phyloP scores from a whole-genome alignment of 2,329 filamentous ascomycete genomes.

The Monosporascus sp. region DNA sequence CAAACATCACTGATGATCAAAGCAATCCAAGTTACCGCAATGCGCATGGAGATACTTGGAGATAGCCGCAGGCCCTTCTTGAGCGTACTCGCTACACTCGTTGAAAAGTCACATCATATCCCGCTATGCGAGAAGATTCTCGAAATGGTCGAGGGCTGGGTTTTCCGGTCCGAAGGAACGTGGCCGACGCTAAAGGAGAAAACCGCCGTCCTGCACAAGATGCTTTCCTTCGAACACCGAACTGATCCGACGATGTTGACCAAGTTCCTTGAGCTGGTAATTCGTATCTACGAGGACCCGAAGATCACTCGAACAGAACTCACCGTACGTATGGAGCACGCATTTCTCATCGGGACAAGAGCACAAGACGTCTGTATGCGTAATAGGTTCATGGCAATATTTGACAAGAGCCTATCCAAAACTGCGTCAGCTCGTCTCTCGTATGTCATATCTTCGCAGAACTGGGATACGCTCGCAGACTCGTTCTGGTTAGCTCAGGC shows the following conservation, averaged over 20 bases:
- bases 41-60: conserved; percentile 86
- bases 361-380: conserved; percentile 95
- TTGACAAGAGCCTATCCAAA: conserved; percentile 90
- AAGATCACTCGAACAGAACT: conserved; percentile 93
- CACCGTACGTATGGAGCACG: conserved; percentile 95
- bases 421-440: conserved; percentile 82
- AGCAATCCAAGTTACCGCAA: conserved; percentile 85
- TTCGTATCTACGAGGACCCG: conserved; percentile 95
- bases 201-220: conserved; percentile 97
- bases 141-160: conserved; percentile 90
- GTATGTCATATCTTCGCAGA: conserved; percentile 86
- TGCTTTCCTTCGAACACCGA: conserved; percentile 90
- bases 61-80: conserved; percentile 91
- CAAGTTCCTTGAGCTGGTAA: conserved; percentile 92
- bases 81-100: conserved; percentile 87
- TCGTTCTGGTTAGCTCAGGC: conserved; percentile 97
- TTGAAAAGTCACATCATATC: conserved; percentile 88
- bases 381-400: conserved; percentile 93
- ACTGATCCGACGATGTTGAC: conserved; percentile 78
- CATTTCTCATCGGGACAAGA: conserved; percentile 91
- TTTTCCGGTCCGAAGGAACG: conserved; percentile 90
- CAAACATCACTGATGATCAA: conserved; percentile 90
- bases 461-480: conserved; percentile 92
- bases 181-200: conserved; percentile 99
- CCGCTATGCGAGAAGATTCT: conserved; percentile 88